Conservation (phyloP, 495 filamentous ascomycete species). For the Xylaria castorea region DNA sequence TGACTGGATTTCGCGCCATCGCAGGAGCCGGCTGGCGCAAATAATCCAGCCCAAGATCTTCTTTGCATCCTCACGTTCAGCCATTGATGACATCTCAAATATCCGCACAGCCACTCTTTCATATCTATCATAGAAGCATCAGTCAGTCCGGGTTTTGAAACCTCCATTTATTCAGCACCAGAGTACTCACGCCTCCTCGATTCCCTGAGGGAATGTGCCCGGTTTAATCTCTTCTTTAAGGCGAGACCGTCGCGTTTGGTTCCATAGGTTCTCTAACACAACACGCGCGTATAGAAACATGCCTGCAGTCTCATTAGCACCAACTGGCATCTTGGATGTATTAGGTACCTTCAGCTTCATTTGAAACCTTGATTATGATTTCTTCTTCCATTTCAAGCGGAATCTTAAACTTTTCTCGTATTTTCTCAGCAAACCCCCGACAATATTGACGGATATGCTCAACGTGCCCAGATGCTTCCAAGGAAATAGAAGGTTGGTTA, state of each 20-base stretch:
- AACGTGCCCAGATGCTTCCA: constrained; percentile 7
- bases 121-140: constrained; percentile 2
- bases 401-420: constrained; percentile 23
- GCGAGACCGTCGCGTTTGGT: constrained; percentile 1
- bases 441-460: constrained; percentile 23
- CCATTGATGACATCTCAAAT: neutral
- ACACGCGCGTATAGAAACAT: constrained; percentile 29
- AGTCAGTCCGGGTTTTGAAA: neutral
- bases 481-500: neutral
- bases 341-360: constrained; percentile 21
- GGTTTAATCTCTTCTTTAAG: constrained; percentile 9
- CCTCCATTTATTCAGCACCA: neutral
- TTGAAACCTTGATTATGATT: neutral
- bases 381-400: neutral
- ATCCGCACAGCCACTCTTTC: constrained; percentile 22
- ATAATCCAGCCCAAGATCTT: constrained; percentile 24
- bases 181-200: constrained; percentile 4
- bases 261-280: constrained; percentile 21
- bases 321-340: neutral
- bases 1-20: constrained; percentile 28
- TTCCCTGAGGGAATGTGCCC: constrained; percentile 3
- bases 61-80: constrained; percentile 21
- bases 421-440: neutral
- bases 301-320: neutral
- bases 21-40: constrained; percentile 22